These are phyloP conservation scores for Darksidea phi DNA, from an alignment of 495 filamentous ascomycete species.

Conservation along the genomic window DNA sequence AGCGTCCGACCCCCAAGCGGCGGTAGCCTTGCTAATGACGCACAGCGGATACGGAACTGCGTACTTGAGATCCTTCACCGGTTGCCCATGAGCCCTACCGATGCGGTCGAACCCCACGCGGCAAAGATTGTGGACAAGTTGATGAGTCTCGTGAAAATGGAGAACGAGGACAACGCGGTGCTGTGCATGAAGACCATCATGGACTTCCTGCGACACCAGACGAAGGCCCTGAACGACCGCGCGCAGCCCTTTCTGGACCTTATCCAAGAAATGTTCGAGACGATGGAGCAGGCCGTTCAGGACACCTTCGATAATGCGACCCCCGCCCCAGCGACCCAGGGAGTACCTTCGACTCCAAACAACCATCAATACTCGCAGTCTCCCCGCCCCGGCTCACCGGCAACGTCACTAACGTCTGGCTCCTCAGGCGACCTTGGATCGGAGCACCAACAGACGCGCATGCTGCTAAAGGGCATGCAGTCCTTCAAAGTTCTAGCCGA, in stretches of 20 bases:
- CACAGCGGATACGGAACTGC: constrained; percentile 82
- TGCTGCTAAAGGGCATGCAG: constrained; percentile 87
- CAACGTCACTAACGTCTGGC: constrained; percentile 57
- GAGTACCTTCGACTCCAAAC: constrained; percentile 74
- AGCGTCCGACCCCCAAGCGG: constrained; percentile 4
- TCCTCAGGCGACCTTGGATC: constrained; percentile 64
- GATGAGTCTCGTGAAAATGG: constrained; percentile 80
- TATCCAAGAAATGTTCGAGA: constrained; percentile 93
- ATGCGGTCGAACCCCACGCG: constrained; percentile 82
- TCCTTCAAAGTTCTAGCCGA: constrained; percentile 98
- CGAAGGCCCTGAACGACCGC: constrained; percentile 70
- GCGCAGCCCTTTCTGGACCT: constrained; percentile 89
- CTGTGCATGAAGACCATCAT: constrained; percentile 97
- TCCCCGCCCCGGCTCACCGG: constrained; percentile 84
- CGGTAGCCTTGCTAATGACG: constrained; percentile 11
- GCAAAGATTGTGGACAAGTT: constrained; percentile 80
- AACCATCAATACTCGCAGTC: constrained; percentile 76
- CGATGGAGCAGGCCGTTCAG: constrained; percentile 86
- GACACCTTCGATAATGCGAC: constrained; percentile 83
- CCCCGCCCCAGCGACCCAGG: constrained; percentile 50
- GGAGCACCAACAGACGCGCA: constrained; percentile 78
- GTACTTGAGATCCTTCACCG: constrained; percentile 93
- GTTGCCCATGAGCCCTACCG: constrained; percentile 74
- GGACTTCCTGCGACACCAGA: constrained; percentile 90
- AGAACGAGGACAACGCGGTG: constrained; percentile 98